These are phyloP conservation scores for Scheffersomyces amazonensis DNA, from an alignment of 805 yeast species.

Conservation along the genomic window DNA sequence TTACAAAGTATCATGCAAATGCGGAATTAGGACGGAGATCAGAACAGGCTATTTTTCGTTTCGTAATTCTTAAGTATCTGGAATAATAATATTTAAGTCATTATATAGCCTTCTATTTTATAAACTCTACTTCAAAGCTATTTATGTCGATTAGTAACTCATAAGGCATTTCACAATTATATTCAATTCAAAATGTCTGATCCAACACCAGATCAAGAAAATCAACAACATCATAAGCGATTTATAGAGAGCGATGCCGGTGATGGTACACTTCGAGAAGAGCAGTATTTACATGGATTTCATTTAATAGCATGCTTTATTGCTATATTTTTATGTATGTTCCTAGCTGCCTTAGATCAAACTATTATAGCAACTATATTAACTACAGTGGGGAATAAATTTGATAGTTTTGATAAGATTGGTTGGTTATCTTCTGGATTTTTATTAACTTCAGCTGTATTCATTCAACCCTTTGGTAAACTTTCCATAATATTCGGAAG, in stretches of 20 bases:
- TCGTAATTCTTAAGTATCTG: too few species aligned
- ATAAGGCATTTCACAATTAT: too few species aligned
- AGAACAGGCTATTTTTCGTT: too few species aligned
- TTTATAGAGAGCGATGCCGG: constrained; percentile 40
- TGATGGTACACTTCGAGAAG: constrained; percentile 35
- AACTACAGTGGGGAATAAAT: constrained; percentile 30
- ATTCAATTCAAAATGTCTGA: too few species aligned
- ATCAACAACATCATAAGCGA: neutral
- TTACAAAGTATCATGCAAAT: too few species aligned
- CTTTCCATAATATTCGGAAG: constrained; percentile 32
- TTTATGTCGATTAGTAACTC: too few species aligned
- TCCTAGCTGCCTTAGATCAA: constrained; percentile 34
- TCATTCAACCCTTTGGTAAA: constrained; percentile 32
- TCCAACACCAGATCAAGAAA: too few species aligned
- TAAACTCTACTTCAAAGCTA: too few species aligned
- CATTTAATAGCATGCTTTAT: constrained; percentile 20
- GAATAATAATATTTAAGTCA: too few species aligned
- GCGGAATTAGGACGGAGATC: too few species aligned
- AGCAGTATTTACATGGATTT: constrained; percentile 28
- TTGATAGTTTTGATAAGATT: constrained; percentile 25
- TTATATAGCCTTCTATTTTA: too few species aligned
- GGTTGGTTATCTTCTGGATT: constrained; percentile 37
- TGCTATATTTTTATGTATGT: constrained; percentile 24
- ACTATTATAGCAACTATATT: constrained; percentile 33
- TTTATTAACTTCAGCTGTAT: constrained; percentile 26